Evolutionary conservation across 352 stramenopile genomes (phyloP).

Genomic region (Phytopythium litorale): DNA sequence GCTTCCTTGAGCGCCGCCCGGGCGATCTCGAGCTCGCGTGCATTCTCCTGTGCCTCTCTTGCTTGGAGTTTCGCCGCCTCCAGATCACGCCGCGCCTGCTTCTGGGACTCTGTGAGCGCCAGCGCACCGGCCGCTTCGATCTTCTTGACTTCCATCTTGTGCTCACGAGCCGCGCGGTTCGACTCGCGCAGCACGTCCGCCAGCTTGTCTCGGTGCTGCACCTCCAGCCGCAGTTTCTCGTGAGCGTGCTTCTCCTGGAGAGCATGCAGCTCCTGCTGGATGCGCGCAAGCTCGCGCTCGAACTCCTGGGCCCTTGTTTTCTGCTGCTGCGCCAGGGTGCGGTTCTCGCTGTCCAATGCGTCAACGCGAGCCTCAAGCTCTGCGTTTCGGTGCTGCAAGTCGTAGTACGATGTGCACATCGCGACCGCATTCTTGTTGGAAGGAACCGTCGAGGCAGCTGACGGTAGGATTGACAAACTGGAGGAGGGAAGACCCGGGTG

Average conservation of each 20-base stretch:
- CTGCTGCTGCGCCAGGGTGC: slow-evolving; percentile 18
- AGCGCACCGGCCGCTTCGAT: slow-evolving; percentile 12
- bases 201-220: slow-evolving; percentile 40
- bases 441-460: slow-evolving; percentile 2
- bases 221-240: slow-evolving; percentile 32
- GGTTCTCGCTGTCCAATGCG: slow-evolving; percentile 28
- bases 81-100: neutral
- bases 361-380: slow-evolving; percentile 39
- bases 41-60: slow-evolving; percentile 8
- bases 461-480: slow-evolving; percentile 6
- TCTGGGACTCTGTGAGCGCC: slow-evolving; percentile 3
- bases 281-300: slow-evolving; percentile 20
- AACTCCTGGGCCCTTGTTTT: slow-evolving; percentile 21
- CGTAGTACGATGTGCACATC: slow-evolving; percentile 87
- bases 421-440: slow-evolving; percentile 31
- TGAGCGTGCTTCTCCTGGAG: slow-evolving; percentile 45
- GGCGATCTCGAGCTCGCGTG: slow-evolving; percentile 15
- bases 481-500: slow-evolving; percentile 19
- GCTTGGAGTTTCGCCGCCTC: neutral
- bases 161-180: slow-evolving; percentile 46
- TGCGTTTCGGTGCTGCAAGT: slow-evolving; percentile 67
- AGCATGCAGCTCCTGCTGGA: slow-evolving; percentile 41
- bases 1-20: neutral
- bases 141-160: slow-evolving; percentile 43
- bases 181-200: slow-evolving; percentile 44